phyloP scores from a whole-genome alignment of 2,329 filamentous ascomycete species.

The Ceratocystiopsis minuta region DNA sequence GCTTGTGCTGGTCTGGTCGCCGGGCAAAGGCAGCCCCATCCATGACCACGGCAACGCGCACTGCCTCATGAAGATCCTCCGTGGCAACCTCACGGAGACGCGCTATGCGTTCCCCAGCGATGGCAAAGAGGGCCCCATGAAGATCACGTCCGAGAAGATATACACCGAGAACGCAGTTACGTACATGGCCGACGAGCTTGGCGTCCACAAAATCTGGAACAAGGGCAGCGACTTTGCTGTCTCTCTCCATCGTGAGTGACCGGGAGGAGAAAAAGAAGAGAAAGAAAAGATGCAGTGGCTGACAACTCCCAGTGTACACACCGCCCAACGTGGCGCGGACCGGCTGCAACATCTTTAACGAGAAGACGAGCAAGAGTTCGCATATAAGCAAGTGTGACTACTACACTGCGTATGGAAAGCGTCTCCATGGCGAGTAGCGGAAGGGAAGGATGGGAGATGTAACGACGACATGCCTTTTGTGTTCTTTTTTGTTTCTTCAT shows the following conservation, averaged over 20 bases:
- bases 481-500: too few species aligned
- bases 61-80: slow-evolving; percentile 80
- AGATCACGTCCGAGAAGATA: slow-evolving; percentile 46
- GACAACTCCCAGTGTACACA: slow-evolving; percentile 49
- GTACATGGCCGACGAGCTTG: slow-evolving; percentile 84
- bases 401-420: slow-evolving; percentile 45
- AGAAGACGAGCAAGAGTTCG: slow-evolving; percentile 53
- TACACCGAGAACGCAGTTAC: slow-evolving; percentile 59
- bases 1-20: slow-evolving; percentile 80
- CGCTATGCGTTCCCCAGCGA: slow-evolving; percentile 54
- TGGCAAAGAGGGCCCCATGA: slow-evolving; percentile 35
- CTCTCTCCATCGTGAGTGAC: slow-evolving; percentile 53
- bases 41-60: slow-evolving; percentile 83
- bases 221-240: slow-evolving; percentile 59
- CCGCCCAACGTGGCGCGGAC: slow-evolving; percentile 73
- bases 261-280: not conserved
- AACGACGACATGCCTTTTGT: too few species aligned
- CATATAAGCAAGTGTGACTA: slow-evolving; percentile 55
- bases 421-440: slow-evolving; percentile 14
- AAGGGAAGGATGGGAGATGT: not conserved
- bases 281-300: slow-evolving; percentile 1
- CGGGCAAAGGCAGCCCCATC: slow-evolving; percentile 65
- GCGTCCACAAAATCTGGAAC: slow-evolving; percentile 70
- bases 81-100: slow-evolving; percentile 63
- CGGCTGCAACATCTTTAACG: slow-evolving; percentile 69